Percentiles rank a stretch among this genome's conserved stretches.
These are phyloP conservation scores for Thinopyrum obtusiflorum DNA, from an alignment of 202 grass and related monocot genomes.

Conservation along the genomic window DNA sequence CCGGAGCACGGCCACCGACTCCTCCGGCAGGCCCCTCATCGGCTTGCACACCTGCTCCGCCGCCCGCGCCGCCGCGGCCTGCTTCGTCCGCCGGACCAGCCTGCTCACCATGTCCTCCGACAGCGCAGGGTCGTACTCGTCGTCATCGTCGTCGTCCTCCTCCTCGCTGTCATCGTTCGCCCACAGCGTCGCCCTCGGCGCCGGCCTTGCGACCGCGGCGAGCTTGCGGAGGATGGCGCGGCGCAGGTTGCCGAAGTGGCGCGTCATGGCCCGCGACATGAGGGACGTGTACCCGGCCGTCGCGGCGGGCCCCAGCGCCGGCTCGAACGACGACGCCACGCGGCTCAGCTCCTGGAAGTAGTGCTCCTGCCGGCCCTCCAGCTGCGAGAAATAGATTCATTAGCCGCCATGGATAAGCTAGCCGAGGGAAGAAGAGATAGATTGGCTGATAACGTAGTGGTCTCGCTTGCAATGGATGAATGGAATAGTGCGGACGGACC, in stretches of 20 bases:
- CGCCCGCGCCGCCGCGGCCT: constrained; percentile 52
- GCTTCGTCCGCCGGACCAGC: constrained; percentile 52
- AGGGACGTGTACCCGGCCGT: constrained; percentile 72
- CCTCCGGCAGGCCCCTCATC: constrained; percentile 73
- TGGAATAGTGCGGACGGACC: constrained; percentile 28
- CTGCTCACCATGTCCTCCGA: constrained; percentile 33
- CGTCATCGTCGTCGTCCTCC: background rate
- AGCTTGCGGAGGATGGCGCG: constrained; percentile 67
- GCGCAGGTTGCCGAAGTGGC: constrained; percentile 79
- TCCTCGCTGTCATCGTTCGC: background rate
- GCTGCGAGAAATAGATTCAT: constrained; percentile 28
- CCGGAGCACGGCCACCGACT: constrained; percentile 76
- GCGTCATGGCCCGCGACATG: constrained; percentile 87
- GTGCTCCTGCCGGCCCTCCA: constrained; percentile 71
- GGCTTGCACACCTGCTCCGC: constrained; percentile 75
- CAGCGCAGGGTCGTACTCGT: background rate
- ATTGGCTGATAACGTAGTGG: background rate
- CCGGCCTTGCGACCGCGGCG: background rate
- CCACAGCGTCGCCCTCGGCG: background rate
- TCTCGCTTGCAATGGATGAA: background rate
- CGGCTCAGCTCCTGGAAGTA: constrained; percentile 73
- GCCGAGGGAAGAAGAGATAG: background rate
- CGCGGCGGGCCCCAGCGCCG: constrained; percentile 49
- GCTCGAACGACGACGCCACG: constrained; percentile 70
- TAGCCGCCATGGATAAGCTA: background rate